Evolutionary conservation across 108 stramenopile species (phyloP).

Genomic region (Thalassiosira profunda): DNA sequence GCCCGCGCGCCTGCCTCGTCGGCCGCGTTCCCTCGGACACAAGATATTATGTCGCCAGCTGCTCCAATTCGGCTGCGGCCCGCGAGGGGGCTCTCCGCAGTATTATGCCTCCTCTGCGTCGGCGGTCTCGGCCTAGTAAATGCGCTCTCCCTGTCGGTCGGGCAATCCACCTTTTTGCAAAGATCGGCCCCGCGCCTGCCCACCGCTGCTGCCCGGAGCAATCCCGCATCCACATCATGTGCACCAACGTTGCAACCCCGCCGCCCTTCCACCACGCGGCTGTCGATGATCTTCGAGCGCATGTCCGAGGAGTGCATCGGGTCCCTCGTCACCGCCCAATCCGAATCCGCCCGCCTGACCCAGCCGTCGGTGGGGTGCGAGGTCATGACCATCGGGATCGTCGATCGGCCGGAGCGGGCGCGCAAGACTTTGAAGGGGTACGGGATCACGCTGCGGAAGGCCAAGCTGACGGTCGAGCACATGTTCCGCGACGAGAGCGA

Average conservation of each 20-base stretch:
- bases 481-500: constrained; percentile 46
- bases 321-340: constrained; percentile 63
- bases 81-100: no score
- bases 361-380: constrained; percentile 58
- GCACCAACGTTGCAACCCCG: not conserved
- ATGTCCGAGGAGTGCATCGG: constrained; percentile 80
- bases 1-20: no score
- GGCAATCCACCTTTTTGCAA: no score
- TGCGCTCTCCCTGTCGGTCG: no score
- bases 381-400: constrained; percentile 63
- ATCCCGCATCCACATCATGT: no score
- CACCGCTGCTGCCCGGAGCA: no score
- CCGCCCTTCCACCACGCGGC: constrained; percentile 12
- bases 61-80: no score
- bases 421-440: constrained; percentile 53
- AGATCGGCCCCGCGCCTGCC: no score
- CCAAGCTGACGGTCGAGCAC: constrained; percentile 30
- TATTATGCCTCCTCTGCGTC: no score
- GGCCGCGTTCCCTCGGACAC: no score
- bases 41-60: no score
- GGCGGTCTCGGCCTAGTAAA: no score
- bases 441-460: constrained; percentile 48
- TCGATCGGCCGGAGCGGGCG: constrained; percentile 70
- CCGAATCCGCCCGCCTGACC: constrained; percentile 48
- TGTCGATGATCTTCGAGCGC: constrained; percentile 70